These are phyloP conservation scores for Cornus florida DNA, from an alignment of 148 eudicot genomes.

Conservation along the genomic window DNA sequence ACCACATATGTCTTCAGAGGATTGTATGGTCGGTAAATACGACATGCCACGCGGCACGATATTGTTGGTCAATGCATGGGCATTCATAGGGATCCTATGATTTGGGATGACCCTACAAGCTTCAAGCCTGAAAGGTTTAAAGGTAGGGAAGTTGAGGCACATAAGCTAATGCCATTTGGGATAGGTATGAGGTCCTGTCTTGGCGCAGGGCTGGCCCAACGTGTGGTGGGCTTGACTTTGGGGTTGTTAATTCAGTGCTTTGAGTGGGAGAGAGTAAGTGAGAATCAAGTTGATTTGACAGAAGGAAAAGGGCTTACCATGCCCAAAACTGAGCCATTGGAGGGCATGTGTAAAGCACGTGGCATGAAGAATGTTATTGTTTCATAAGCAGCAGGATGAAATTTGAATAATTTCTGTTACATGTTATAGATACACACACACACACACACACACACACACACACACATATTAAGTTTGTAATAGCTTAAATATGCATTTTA, in stretches of 20 bases:
- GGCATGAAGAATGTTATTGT: not conserved
- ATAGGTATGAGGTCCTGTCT: not conserved
- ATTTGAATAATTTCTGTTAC: no score
- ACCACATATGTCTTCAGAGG: not conserved
- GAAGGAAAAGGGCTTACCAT: not conserved
- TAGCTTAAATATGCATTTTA: no score
- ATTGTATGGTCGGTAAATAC: not conserved
- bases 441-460: no score
- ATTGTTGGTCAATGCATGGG: not conserved
- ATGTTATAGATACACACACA: no score
- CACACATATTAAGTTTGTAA: no score
- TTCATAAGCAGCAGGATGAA: no score
- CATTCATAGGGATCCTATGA: not conserved
- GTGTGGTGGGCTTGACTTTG: not conserved
- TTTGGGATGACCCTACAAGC: not conserved
- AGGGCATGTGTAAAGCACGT: not conserved
- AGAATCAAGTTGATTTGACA: not conserved
- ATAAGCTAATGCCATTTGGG: not conserved
- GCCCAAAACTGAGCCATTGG: not conserved
- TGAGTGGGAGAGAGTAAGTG: not conserved
- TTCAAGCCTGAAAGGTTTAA: not conserved
- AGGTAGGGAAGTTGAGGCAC: not conserved
- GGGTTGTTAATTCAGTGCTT: not conserved
- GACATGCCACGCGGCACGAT: not conserved
- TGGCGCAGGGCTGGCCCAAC: not conserved